Conservation (phyloP, 2,329 filamentous ascomycete species). For the Trichoderma koningiopsis region DNA sequence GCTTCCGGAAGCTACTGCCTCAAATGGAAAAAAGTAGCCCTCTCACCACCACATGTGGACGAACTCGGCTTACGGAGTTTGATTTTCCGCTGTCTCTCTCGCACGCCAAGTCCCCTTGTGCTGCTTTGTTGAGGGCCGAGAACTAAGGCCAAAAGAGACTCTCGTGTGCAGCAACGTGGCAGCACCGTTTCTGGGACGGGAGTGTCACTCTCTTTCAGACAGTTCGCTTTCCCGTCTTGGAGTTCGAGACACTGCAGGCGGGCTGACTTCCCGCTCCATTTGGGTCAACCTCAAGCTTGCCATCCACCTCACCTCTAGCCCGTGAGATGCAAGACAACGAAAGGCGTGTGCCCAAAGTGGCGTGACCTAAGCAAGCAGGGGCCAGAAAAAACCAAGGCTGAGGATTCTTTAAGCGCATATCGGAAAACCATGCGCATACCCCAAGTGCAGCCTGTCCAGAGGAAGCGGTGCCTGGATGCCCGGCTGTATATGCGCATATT, state of each 20-base stretch:
- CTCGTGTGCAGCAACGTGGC: not conserved
- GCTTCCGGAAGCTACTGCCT: not conserved
- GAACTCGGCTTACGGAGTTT: not conserved
- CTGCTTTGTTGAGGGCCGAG: not conserved
- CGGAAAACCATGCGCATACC: not conserved
- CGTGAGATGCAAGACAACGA: not conserved
- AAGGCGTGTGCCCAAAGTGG: conserved; percentile 22
- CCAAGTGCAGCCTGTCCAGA: not conserved
- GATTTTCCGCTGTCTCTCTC: not conserved
- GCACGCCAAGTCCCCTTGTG: not conserved
- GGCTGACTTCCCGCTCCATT: not conserved
- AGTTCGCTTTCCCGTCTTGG: not conserved
- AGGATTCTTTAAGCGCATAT: not conserved
- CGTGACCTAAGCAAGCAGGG: conserved; percentile 7
- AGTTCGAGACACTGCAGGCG: conserved; percentile 1
- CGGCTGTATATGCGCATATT: not conserved
- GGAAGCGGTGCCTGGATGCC: not conserved
- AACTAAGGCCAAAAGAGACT: not conserved
- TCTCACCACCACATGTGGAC: not conserved
- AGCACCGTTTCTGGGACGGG: not conserved
- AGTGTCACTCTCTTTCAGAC: not conserved
- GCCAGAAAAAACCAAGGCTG: not conserved
- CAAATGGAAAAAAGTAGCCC: not conserved
- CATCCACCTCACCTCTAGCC: not conserved
- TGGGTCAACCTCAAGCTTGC: not conserved